Percentiles rank a stretch among this genome's conserved stretches.
Conservation (phyloP, 257 asterid species). For the Rhazya stricta region DNA sequence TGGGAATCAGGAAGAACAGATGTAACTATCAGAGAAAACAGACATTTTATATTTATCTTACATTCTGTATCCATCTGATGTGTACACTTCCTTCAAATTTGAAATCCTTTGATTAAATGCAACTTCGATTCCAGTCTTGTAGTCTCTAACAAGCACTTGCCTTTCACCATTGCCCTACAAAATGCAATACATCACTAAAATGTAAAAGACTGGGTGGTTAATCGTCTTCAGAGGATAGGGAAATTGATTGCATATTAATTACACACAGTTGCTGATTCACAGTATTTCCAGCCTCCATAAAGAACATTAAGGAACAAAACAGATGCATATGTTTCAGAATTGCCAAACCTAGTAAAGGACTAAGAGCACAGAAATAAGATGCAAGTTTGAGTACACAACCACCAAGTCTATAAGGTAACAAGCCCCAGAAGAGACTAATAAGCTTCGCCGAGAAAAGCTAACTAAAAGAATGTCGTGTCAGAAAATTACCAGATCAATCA, state of each 20-base stretch:
- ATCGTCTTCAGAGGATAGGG: background rate
- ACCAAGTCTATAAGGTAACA: background rate
- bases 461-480: conserved; percentile 4
- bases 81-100: conserved; percentile 82
- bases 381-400: background rate
- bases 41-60: conserved; percentile 28
- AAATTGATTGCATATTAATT: background rate
- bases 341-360: background rate
- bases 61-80: conserved; percentile 84
- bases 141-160: conserved; percentile 89
- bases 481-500: conserved; percentile 78
- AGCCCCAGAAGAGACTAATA: background rate
- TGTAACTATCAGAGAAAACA: background rate
- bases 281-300: background rate
- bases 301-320: background rate
- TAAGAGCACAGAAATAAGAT: background rate
- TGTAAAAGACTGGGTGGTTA: background rate
- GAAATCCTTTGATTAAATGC: conserved; percentile 67
- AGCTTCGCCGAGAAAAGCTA: background rate
- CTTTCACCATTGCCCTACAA: conserved; percentile 75
- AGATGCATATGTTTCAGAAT: background rate
- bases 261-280: background rate
- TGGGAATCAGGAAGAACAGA: background rate
- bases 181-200: conserved; percentile 1
- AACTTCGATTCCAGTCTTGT: conserved; percentile 59